phyloP scores from a whole-genome alignment of 2,329 filamentous ascomycete genomes.

The Alternaria hordeiaustralica region DNA sequence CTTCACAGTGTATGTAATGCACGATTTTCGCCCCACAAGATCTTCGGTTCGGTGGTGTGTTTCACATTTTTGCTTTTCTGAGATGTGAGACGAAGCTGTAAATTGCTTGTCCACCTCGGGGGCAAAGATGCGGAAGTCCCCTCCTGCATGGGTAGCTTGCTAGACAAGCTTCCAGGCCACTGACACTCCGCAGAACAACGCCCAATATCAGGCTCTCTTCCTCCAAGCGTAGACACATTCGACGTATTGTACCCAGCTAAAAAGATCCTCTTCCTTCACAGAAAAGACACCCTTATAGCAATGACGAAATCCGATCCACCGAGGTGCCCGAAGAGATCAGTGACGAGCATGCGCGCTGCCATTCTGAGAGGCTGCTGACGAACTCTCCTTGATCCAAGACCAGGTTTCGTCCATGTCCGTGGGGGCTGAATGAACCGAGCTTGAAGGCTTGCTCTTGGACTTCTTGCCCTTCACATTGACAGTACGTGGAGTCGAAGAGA shows the following conservation, averaged over 20 bases:
- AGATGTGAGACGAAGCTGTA: background rate
- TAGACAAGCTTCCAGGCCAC: background rate
- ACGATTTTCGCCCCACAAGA: background rate
- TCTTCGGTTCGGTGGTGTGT: background rate
- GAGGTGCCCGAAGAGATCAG: background rate
- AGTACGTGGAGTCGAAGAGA: background rate
- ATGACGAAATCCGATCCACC: too few relatives aligned
- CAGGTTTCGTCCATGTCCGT: background rate
- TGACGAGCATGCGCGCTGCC: background rate
- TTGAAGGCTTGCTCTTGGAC: background rate
- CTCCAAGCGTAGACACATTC: background rate
- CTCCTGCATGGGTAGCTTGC: background rate
- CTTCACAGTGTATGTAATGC: background rate
- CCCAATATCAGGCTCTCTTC: background rate
- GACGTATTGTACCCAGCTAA: too few relatives aligned
- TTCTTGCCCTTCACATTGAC: background rate
- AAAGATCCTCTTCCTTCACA: background rate
- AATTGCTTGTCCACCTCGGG: background rate
- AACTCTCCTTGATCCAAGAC: background rate
- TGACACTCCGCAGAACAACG: background rate
- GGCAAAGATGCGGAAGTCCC: background rate
- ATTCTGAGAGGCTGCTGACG: background rate
- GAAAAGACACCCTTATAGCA: background rate
- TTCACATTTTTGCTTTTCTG: background rate
- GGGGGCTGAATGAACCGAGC: background rate